Evolutionary conservation across 164 flowering plant genomes (phyloP).

Genomic region (Dillenia turbinata): DNA sequence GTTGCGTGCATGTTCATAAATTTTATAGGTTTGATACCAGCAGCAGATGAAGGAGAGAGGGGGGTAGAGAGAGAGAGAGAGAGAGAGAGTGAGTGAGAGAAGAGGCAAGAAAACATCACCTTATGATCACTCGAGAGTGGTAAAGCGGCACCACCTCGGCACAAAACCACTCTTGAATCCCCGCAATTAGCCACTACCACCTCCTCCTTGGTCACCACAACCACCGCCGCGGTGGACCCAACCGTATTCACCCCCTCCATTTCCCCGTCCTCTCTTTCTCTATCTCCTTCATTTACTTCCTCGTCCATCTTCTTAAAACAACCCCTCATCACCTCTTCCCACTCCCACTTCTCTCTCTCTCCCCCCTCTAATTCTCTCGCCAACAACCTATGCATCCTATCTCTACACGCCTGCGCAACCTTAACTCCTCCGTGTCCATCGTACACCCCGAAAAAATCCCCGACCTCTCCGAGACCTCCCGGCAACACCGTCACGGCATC

Average conservation of each 20-base stretch:
- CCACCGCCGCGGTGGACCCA: slow-evolving; percentile 33
- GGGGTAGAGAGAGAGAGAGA: too few species aligned
- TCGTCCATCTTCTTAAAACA: slow-evolving; percentile 29
- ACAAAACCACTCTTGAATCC: slow-evolving; percentile 27
- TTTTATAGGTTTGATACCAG: too few species aligned
- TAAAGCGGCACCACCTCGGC: slow-evolving; percentile 22
- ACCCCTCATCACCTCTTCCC: slow-evolving; percentile 25
- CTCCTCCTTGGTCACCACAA: slow-evolving; percentile 22
- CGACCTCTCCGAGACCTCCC: too few species aligned
- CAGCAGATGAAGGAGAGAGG: too few species aligned
- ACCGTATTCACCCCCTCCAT: not conserved
- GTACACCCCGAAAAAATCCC: slow-evolving; percentile 26
- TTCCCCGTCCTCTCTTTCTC: not conserved
- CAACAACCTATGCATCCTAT: slow-evolving; percentile 21
- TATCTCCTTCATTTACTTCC: slow-evolving; percentile 14
- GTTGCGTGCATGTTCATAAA: too few species aligned
- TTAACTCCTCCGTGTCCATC: slow-evolving; percentile 30
- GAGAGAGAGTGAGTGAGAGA: too few species aligned
- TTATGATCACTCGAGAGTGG: slow-evolving; percentile 35
- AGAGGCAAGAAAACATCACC: slow-evolving; percentile 11
- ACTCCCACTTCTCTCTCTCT: slow-evolving; percentile 6
- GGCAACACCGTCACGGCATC: slow-evolving; percentile 21
- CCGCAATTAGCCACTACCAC: slow-evolving; percentile 36
- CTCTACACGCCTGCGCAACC: slow-evolving; percentile 22
- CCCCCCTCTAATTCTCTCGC: slow-evolving; percentile 12